Evolutionary conservation across 805 yeast genomes (phyloP).

Genomic region (Candida suzukii): DNA sequence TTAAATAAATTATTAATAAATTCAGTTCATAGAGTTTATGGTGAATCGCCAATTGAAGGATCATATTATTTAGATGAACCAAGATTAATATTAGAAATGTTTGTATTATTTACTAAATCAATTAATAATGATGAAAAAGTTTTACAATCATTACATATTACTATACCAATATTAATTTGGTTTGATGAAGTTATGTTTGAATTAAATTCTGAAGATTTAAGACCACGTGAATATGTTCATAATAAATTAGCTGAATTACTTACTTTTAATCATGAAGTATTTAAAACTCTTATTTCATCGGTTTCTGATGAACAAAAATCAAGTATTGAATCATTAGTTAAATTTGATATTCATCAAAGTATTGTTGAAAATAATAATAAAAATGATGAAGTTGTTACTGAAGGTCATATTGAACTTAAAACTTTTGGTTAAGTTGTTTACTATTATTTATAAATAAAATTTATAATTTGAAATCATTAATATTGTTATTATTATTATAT

Average conservation of each 20-base stretch:
- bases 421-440: slow-evolving; percentile 42
- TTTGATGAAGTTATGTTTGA: slow-evolving; percentile 17
- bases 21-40: neutral
- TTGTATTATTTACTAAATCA: slow-evolving; percentile 37
- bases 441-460: too few relatives aligned
- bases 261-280: slow-evolving; percentile 33
- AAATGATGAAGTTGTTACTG: neutral
- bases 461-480: too few relatives aligned
- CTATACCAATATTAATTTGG: slow-evolving; percentile 25
- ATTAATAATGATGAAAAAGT: slow-evolving; percentile 25
- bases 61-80: slow-evolving; percentile 20
- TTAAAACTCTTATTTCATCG: slow-evolving; percentile 37
- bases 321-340: slow-evolving; percentile 36
- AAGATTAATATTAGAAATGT: slow-evolving; percentile 39
- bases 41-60: slow-evolving; percentile 8
- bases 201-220: slow-evolving; percentile 11
- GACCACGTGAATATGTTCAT: slow-evolving; percentile 32
- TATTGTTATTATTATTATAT: too few relatives aligned
- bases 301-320: slow-evolving; percentile 34
- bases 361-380: slow-evolving; percentile 9
- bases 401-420: slow-evolving; percentile 42
- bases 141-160: slow-evolving; percentile 22
- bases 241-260: slow-evolving; percentile 42
- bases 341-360: slow-evolving; percentile 15
- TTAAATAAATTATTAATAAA: slow-evolving; percentile 28